Base-by-base conservation (phyloP, 441 rosid genomes). In the Adansonia gregorii region DNA sequence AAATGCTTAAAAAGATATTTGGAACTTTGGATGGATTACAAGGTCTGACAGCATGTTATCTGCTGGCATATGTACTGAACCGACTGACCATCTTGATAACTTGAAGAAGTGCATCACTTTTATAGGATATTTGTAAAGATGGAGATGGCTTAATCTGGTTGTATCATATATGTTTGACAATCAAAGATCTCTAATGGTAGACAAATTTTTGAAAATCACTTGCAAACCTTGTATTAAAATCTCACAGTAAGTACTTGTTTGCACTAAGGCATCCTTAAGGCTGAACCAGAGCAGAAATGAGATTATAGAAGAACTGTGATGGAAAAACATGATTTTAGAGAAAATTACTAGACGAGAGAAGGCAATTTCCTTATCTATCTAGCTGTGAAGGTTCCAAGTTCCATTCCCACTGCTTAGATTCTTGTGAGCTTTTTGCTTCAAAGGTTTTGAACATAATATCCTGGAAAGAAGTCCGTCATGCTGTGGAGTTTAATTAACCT, bases 21-120 rank as follows among this genome's bases (percentile, higher is more conserved):
- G 22, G 5, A 27, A 45, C 31, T 55, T 72, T 72, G 45, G 45
- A 17, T 52, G n/a, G 48, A 54, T 72, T 51, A 72, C n/a, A 14
- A 54, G 43, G 61, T 71, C 6, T 54, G 63, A 55, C 3, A 46
- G 43, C 71, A 67, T 43, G 8, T 43, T 67, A 43, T 67, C 52
- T 19, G 1, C 8, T 4, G 49, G 17, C 48, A 41, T 39, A 8
- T 67, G 27, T 17, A 10, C 14, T 11, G 52, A 9, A 17, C 52
- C 9, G 31, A 17, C 52, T 41, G 10, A 17, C 31, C 52, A 43
- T 41, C 27, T 66, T 41, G 71, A 43, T 4, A 43, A 43, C 27
- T 43, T 43, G 52, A 67, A 41, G 71, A 67, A 67, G 24, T 67
- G 54, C 52, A 67, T 43, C 51, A 17, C 12, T 66, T 66, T 66